These are phyloP conservation scores for Pseudocercospora ulei DNA, from an alignment of 2,329 filamentous ascomycete species.

Conservation along the genomic window DNA sequence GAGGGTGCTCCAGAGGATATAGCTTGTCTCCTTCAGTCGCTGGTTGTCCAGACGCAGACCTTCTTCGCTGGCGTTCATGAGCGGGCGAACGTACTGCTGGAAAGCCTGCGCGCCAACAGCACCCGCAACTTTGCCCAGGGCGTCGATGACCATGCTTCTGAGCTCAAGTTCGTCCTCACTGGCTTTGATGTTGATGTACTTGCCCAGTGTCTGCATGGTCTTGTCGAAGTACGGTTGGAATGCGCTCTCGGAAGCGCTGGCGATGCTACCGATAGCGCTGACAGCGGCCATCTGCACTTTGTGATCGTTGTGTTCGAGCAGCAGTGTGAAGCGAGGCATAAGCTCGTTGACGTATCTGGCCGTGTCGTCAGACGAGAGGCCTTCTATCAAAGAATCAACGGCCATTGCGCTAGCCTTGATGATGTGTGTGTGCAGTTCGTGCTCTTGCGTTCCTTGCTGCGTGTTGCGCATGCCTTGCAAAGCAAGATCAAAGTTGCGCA, in stretches of 20 bases:
- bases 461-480: conserved; percentile 53
- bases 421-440: conserved; percentile 70
- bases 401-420: conserved; percentile 84
- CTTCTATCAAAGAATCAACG: conserved; percentile 82
- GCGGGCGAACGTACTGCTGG: conserved; percentile 77
- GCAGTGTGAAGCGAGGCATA: conserved; percentile 70
- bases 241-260: conserved; percentile 66
- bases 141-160: conserved; percentile 79
- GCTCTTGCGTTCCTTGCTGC: conserved; percentile 39
- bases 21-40: conserved; percentile 86
- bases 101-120: conserved; percentile 80
- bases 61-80: conserved; percentile 90
- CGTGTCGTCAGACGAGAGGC: conserved; percentile 70
- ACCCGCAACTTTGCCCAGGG: conserved; percentile 82
- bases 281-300: conserved; percentile 85
- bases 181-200: conserved; percentile 76
- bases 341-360: conserved; percentile 71
- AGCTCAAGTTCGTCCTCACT: conserved; percentile 83
- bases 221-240: conserved; percentile 89
- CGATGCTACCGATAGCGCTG: conserved; percentile 81
- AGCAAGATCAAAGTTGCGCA: conserved; percentile 81
- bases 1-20: conserved; percentile 91
- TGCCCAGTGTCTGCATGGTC: conserved; percentile 80
- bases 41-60: conserved; percentile 80
- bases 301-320: conserved; percentile 74